Evolutionary conservation across 225 moss, liverwort and hornwort genomes (phyloP).

Genomic region (Neckera pumila): DNA sequence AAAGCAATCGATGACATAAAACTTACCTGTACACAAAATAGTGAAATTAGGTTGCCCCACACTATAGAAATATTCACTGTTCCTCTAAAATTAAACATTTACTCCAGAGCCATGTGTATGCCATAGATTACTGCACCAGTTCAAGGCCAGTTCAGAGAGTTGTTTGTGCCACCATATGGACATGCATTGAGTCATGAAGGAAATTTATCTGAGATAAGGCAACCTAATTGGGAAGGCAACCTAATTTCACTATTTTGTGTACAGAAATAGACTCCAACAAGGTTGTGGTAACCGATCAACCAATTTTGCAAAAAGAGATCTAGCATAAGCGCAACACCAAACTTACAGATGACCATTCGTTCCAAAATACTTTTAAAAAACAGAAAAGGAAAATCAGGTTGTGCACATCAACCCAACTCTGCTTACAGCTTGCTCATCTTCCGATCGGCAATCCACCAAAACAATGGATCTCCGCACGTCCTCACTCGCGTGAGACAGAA

Average conservation of each 20-base stretch:
- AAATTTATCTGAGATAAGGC: too few species aligned
- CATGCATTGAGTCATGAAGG: too few species aligned
- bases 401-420: neutral
- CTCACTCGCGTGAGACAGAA: neutral
- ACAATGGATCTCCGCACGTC: conserved; percentile 1
- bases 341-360: neutral
- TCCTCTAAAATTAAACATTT: too few species aligned
- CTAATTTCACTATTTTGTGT: too few species aligned
- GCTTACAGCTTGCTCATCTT: conserved; percentile 36
- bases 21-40: too few species aligned
- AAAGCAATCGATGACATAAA: neutral
- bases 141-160: too few species aligned
- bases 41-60: too few species aligned
- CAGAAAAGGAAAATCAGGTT: neutral
- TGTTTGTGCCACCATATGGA: too few species aligned
- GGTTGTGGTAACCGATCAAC: neutral
- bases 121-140: too few species aligned
- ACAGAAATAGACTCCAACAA: neutral
- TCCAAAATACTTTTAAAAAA: neutral
- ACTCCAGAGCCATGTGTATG: too few species aligned
- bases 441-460: conserved; percentile 50
- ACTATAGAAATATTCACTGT: too few species aligned
- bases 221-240: too few species aligned
- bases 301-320: neutral
- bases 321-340: neutral